Base-by-base conservation (phyloP, 1,139 yeast species). In the Taphrina confusa region DNA sequence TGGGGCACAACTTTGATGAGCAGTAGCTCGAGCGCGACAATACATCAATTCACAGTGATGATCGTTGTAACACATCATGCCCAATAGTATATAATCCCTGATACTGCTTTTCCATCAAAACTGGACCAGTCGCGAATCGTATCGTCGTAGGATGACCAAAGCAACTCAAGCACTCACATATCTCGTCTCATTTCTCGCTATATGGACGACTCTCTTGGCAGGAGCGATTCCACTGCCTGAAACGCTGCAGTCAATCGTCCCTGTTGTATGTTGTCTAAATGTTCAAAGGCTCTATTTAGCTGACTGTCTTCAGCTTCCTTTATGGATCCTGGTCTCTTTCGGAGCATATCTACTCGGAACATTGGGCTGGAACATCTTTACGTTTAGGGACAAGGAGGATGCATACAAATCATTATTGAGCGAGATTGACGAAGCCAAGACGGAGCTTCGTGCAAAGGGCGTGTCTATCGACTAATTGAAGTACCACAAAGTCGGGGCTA, bases 331-430 rank as follows among this genome's bases (percentile, higher is more conserved):
- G 66, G 87, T 85, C 33, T 69, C 85, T 4, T 85, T 85, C 70
- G 91, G 91, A 31, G 75, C 87, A 20, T 85, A 83, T 69, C 83
- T 90, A n/a, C 77, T 85, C 67, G 85, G 80, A 50, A 80, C 86
- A 8, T 77, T 85, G 63, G 91, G 92, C 40, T 81, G 81, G 78
- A 89, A 87, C 59, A 84, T 85, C 20, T 75, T 78, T 68, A 82
- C 89, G 1, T 83, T 85, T 74, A 83, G 84, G 69, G 89, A 85
- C 74, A 85, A 85, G 73, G 83, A 83, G 66, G 85, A 78, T 60
- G 85, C 84, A 71, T 82, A 85, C 73, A 71, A 77, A 67, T 90
- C 84, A 69, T 78, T 85, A 68, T 76, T 82, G 67, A 74, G 62
- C 66, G 75, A 60, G 25, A 55, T 60, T 28, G 51, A 55, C 4